Evolutionary conservation across 2,329 filamentous ascomycete genomes (phyloP).

Genomic region (Alternaria sp.): DNA sequence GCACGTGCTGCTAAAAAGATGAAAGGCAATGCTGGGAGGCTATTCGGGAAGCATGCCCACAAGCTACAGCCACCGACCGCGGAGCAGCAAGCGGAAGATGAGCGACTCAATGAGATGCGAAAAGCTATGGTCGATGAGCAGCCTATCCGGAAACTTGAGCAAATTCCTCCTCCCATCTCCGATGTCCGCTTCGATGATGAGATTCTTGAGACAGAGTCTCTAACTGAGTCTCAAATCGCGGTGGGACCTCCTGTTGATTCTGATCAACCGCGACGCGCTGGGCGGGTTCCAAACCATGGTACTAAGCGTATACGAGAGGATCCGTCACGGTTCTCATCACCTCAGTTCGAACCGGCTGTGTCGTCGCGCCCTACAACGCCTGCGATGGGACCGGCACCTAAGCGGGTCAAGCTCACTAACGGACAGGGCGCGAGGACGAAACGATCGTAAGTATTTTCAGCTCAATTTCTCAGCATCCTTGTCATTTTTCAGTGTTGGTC

Average conservation of each 20-base stretch:
- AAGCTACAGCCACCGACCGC: slow-evolving; percentile 41
- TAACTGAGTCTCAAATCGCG: slow-evolving; percentile 48
- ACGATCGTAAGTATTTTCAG: slow-evolving; percentile 47
- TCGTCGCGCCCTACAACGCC: slow-evolving; percentile 48
- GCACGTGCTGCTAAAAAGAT: slow-evolving; percentile 46
- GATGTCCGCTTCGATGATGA: slow-evolving; percentile 50
- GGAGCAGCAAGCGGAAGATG: slow-evolving; percentile 39
- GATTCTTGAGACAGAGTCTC: slow-evolving; percentile 47
- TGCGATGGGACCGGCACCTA: slow-evolving; percentile 39
- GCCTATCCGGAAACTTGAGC: slow-evolving; percentile 33
- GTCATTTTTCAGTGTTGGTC: slow-evolving; percentile 25
- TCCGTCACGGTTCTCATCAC: slow-evolving; percentile 41
- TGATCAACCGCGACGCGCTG: slow-evolving; percentile 42
- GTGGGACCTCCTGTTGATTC: slow-evolving; percentile 47
- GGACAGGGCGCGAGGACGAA: slow-evolving; percentile 49
- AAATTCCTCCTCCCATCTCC: slow-evolving; percentile 35
- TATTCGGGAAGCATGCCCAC: slow-evolving; percentile 39
- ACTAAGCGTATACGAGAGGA: slow-evolving; percentile 47
- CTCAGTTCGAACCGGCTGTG: slow-evolving; percentile 41
- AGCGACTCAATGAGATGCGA: slow-evolving; percentile 35
- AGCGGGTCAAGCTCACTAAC: slow-evolving; percentile 48
- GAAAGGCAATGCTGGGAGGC: slow-evolving; percentile 41
- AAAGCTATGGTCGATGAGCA: slow-evolving; percentile 39
- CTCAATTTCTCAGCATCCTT: slow-evolving; percentile 18
- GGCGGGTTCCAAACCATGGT: slow-evolving; percentile 36